phyloP scores from a whole-genome alignment of 2,329 filamentous ascomycete genomes.

The Aspergillus intermedius region DNA sequence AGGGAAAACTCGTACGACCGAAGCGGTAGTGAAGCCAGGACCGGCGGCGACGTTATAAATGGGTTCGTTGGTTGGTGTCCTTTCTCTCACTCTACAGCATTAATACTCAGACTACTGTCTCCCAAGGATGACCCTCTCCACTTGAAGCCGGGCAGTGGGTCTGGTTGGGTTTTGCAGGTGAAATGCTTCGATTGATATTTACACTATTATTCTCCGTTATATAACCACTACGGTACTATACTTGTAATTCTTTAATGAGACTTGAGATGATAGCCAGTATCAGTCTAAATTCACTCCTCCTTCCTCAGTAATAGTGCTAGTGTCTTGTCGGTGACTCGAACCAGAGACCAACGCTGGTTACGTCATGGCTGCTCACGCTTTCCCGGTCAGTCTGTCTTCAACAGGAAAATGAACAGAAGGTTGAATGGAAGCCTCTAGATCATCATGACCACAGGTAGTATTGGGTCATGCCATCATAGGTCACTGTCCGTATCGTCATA shows the following conservation, averaged over 20 bases:
- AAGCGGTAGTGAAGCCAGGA: constrained; percentile 9
- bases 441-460: background rate
- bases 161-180: too few species aligned
- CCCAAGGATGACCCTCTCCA: too few species aligned
- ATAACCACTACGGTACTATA: too few species aligned
- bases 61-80: background rate
- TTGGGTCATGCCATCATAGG: background rate
- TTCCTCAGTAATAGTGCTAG: background rate
- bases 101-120: too few species aligned
- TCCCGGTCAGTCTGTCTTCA: too few species aligned
- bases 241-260: too few species aligned
- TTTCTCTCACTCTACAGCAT: too few species aligned
- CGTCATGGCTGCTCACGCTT: background rate
- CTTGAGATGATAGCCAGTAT: too few species aligned
- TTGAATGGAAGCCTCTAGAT: background rate
- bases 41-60: background rate
- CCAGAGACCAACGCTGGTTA: background rate
- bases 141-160: too few species aligned
- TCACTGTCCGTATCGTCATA: background rate
- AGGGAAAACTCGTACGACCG: constrained; percentile 19
- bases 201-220: too few species aligned
- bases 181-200: too few species aligned
- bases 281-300: background rate
- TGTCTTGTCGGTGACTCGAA: background rate
- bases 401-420: background rate